A percentile compares a stretch with the other conserved stretches of the same genome.
phyloP scores from a whole-genome alignment of 225 moss, liverwort and hornwort genomes.

The Rhytidiadelphus loreus region DNA sequence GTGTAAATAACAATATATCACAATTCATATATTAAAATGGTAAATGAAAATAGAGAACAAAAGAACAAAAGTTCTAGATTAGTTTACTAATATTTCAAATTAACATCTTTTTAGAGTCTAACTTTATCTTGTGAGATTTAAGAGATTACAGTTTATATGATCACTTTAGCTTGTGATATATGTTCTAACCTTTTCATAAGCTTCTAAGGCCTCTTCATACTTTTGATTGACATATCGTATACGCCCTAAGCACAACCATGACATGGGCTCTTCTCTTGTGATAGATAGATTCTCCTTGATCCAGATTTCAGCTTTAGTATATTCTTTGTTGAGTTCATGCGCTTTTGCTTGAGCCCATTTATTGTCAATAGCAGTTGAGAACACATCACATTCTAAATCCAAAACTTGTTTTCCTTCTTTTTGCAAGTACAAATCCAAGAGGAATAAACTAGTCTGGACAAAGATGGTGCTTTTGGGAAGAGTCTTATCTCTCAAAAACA shows the following conservation, averaged over 20 bases:
- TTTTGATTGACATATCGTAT: slow-evolving; percentile 22
- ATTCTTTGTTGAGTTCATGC: slow-evolving; percentile 45
- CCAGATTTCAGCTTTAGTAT: slow-evolving; percentile 37
- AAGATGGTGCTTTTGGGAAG: slow-evolving; percentile 14
- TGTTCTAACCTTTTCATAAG: slow-evolving; percentile 51
- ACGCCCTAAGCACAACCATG: slow-evolving; percentile 65
- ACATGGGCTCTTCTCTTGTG: slow-evolving; percentile 48
- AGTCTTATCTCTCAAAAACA: slow-evolving; percentile 3
- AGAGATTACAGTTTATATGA: neutral
- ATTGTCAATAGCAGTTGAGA: slow-evolving; percentile 48
- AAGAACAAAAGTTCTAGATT: too few relatives aligned
- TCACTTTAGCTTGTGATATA: neutral
- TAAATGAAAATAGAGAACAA: too few relatives aligned
- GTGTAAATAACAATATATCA: too few relatives aligned
- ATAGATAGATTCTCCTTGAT: slow-evolving; percentile 56
- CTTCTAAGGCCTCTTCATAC: slow-evolving; percentile 43
- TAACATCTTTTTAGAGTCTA: too few relatives aligned
- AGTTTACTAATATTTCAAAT: too few relatives aligned
- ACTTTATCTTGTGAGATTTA: neutral
- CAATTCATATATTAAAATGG: neutral
- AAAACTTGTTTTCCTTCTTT: slow-evolving; percentile 52
- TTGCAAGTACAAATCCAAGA: slow-evolving; percentile 59
- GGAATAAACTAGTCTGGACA: slow-evolving; percentile 40
- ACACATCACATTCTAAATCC: slow-evolving; percentile 56
- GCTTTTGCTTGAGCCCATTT: slow-evolving; percentile 71